phyloP scores from a whole-genome alignment of 148 eudicot species.

The Chenopodium berlandieri region DNA sequence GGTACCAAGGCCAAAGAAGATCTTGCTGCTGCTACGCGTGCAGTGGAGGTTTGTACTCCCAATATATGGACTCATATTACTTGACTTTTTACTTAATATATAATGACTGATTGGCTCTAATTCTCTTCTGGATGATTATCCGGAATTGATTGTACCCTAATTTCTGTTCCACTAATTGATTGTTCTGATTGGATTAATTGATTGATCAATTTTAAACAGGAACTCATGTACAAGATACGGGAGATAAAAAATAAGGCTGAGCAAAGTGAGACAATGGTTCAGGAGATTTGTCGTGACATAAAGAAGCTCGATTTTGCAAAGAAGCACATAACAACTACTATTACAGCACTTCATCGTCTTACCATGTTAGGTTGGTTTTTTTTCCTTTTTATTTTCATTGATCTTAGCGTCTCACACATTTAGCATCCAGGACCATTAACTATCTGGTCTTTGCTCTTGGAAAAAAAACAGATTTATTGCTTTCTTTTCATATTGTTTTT shows the following conservation, averaged over 20 bases:
- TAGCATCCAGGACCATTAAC: not conserved
- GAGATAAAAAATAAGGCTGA: constrained; percentile 97
- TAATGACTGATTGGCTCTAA: no score
- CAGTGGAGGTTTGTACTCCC: constrained; percentile 73
- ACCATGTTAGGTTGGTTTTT: constrained; percentile 82
- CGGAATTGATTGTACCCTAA: not conserved
- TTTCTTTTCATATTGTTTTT: not conserved
- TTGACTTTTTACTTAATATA: not conserved
- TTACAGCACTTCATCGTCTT: constrained; percentile 98
- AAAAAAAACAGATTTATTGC: not conserved
- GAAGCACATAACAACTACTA: constrained; percentile 95
- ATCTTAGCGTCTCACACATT: not conserved
- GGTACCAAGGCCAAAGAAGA: constrained; percentile 98
- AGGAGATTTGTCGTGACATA: constrained; percentile 98
- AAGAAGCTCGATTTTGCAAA: constrained; percentile 97
- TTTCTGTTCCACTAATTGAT: not conserved
- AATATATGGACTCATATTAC: not conserved
- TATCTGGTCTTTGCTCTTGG: not conserved
- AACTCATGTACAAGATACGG: constrained; percentile 90
- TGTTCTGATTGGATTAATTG: constrained; percentile 2
- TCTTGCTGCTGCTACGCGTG: constrained; percentile 97
- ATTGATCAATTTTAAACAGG: constrained; percentile 40
- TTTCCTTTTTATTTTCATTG: not conserved
- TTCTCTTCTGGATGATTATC: not conserved
- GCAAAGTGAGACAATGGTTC: constrained; percentile 99